phyloP scores from a whole-genome alignment of 345 rosid species.

The Aethionema arabicum region DNA sequence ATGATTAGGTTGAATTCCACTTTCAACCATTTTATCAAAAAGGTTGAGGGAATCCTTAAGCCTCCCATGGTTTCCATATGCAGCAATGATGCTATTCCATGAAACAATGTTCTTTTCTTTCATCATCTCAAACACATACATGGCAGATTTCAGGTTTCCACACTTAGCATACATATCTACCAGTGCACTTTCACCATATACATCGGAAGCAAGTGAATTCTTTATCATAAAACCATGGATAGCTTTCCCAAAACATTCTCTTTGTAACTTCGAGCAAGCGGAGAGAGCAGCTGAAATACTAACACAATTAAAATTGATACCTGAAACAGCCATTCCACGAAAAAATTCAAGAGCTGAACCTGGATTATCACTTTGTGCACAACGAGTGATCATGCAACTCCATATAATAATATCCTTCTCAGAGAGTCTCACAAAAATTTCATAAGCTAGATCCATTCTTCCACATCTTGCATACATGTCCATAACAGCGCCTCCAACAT shows the following conservation, averaged over 20 bases:
- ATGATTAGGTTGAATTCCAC: slow-evolving; percentile 54
- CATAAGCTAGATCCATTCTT: slow-evolving; percentile 59
- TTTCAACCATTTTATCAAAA: slow-evolving; percentile 47
- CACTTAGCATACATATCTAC: slow-evolving; percentile 81
- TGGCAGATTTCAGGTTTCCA: slow-evolving; percentile 58
- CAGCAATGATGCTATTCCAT: slow-evolving; percentile 81
- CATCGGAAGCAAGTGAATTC: slow-evolving; percentile 45
- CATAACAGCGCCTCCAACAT: slow-evolving; percentile 56
- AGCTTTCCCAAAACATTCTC: slow-evolving; percentile 73
- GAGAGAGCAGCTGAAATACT: slow-evolving; percentile 76
- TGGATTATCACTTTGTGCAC: slow-evolving; percentile 68
- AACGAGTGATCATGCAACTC: slow-evolving; percentile 70
- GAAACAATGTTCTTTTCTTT: slow-evolving; percentile 60
- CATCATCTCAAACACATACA: slow-evolving; percentile 52
- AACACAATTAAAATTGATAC: slow-evolving; percentile 52
- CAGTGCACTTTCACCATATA: slow-evolving; percentile 58
- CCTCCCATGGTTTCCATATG: slow-evolving; percentile 68
- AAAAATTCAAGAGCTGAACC: slow-evolving; percentile 68
- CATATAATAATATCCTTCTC: slow-evolving; percentile 63
- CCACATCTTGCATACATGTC: slow-evolving; percentile 90
- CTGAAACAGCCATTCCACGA: slow-evolving; percentile 59
- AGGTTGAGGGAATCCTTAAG: slow-evolving; percentile 29
- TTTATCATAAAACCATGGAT: slow-evolving; percentile 69
- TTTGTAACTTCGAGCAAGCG: slow-evolving; percentile 71
- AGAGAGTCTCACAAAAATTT: slow-evolving; percentile 49